Evolutionary conservation across 495 filamentous ascomycete species (phyloP), one percentile per base, ranked within the genome.

Genomic region (Hyaloscypha hepaticicola): DNA sequence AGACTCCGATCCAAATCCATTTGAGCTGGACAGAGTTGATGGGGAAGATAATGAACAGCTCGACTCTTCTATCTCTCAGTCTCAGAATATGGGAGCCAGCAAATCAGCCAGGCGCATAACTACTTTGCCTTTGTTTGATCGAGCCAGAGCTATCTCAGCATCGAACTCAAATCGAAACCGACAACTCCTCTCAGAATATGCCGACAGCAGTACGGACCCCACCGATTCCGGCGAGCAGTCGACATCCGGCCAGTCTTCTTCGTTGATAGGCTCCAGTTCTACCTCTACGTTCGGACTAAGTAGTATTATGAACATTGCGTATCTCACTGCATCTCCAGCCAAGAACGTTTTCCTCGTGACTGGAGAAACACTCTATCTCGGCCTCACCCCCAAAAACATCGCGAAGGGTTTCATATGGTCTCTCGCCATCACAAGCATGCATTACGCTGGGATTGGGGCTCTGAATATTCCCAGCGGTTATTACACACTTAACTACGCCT

Each of bases 321-420:
- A 65, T 49, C 60, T 53, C 27, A 51, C 55, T 22, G 67, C 69
- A 51, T 53, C 60, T 3, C 69, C 63, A 3, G 61, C 63, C 12
- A 71, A 73, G 58, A 73, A 73, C 71, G 58, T 55, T 12, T 73
- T 73, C 50, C 55, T 69, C 50, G 56, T 69, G 6, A 73, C 69
- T 50, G 66, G 66, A 12, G 69, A 73, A 58, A 57, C 60, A n/a
- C 66, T 73, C 16, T 67, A 65, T 52, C 21, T 49, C 34, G 71
- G 71, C n/a, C 69, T 55, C 49, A 69, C 66, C 5, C 25, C 28
- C 6, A 64, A 64, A 19, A 71, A 71, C 28, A 58, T 73, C 27
- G 4, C 60, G 14, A 73, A 67, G 50, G 66, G 69, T 3, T 73
- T 73, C 41, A 22, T 71, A 33, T 73, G 69, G 71, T 69, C 66